These are phyloP conservation scores for Lichtheimia corymbifera DNA, from an alignment of 371 early-diverging fungal genomes.

Conservation along the genomic window DNA sequence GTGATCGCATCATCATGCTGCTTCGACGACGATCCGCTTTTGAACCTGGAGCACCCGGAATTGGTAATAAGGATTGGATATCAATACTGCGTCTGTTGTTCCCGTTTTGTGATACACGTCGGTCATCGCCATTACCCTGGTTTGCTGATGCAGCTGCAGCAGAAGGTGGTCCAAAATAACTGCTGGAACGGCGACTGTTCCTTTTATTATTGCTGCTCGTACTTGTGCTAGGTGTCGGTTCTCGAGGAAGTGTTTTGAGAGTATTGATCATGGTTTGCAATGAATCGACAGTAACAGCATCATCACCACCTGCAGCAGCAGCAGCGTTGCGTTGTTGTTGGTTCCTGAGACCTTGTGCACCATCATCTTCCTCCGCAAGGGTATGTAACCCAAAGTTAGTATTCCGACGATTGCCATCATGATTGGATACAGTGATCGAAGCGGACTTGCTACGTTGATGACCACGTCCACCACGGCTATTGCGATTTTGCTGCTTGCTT, in stretches of 20 bases:
- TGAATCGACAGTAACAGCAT: constrained; percentile 35
- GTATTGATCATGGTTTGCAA: constrained; percentile 50
- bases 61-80: constrained; percentile 17
- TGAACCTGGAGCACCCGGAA: constrained; percentile 6
- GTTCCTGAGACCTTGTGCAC: not conserved
- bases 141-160: constrained; percentile 21
- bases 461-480: constrained; percentile 17
- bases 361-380: constrained; percentile 25
- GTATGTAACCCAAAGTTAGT: constrained; percentile 29
- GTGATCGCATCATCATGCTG: constrained; percentile 11
- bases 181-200: not conserved
- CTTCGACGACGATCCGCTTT: constrained; percentile 17
- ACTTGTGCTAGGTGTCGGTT: constrained; percentile 9
- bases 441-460: constrained; percentile 51
- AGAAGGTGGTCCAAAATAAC: constrained; percentile 3
- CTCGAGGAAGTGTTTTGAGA: constrained; percentile 42
- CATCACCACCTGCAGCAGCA: not conserved
- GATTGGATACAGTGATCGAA: constrained; percentile 29
- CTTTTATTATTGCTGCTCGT: constrained; percentile 1
- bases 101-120: constrained; percentile 25
- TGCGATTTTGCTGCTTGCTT: constrained; percentile 21
- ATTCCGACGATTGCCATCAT: constrained; percentile 8
- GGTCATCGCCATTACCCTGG: constrained; percentile 12
- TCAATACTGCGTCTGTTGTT: constrained; percentile 15
- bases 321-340: constrained; percentile 4